Conservation (phyloP, 2,329 filamentous ascomycete species). For the Teratosphaeria destructans region DNA sequence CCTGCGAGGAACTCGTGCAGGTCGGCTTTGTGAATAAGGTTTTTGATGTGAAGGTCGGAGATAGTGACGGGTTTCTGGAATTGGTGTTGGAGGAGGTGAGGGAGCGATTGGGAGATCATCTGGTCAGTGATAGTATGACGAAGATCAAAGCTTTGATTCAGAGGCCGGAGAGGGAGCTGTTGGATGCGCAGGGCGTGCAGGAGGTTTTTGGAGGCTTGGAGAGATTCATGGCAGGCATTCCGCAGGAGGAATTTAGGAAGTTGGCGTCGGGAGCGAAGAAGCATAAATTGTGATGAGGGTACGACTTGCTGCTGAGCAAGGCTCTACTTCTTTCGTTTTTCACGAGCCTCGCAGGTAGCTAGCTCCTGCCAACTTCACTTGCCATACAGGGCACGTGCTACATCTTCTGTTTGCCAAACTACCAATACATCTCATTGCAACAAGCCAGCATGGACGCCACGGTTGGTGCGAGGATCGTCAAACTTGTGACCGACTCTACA, state of each 20-base stretch:
- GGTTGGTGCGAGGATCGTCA: not conserved
- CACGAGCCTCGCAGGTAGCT: not conserved
- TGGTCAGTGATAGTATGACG: constrained; percentile 67
- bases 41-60: constrained; percentile 49
- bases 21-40: constrained; percentile 81
- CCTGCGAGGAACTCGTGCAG: constrained; percentile 59
- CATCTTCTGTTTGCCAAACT: too few relatives aligned
- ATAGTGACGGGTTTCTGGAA: constrained; percentile 58
- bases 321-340: not conserved
- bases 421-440: not conserved
- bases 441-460: not conserved
- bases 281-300: constrained; percentile 62
- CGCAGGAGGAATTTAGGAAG: constrained; percentile 81
- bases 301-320: too few relatives aligned
- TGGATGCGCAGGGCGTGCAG: constrained; percentile 67
- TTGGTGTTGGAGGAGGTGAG: constrained; percentile 71
- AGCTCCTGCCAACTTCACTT: not conserved
- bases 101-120: constrained; percentile 66
- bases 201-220: constrained; percentile 83
- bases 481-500: not conserved
- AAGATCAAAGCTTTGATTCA: constrained; percentile 79
- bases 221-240: constrained; percentile 66
- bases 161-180: constrained; percentile 56
- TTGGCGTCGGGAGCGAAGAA: constrained; percentile 81
- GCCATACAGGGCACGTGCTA: not conserved